Percentiles rank a stretch among this genome's conserved stretches.
phyloP scores from a whole-genome alignment of 495 filamentous ascomycete species.

The Amniculicola lignicola region DNA sequence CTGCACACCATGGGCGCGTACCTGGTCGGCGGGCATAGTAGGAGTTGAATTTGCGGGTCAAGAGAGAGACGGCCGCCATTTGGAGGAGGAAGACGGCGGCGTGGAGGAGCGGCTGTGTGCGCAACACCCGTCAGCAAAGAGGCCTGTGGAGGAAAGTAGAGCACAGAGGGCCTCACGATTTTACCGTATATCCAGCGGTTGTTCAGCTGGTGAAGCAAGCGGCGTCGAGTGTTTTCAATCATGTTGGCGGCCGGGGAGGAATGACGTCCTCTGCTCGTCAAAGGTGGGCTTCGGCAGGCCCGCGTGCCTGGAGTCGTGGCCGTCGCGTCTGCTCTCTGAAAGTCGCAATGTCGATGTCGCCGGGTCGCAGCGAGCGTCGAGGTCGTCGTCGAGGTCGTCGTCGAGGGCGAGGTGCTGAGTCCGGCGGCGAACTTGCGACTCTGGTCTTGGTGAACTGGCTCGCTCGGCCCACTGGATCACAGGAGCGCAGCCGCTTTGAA shows the following conservation, averaged over 20 bases:
- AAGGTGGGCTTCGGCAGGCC: too few relatives aligned
- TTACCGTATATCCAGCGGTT: conserved; percentile 44
- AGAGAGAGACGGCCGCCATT: conserved; percentile 76
- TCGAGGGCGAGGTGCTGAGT: too few relatives aligned
- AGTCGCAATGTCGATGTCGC: too few relatives aligned
- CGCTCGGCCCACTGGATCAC: too few relatives aligned
- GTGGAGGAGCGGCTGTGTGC: conserved; percentile 77
- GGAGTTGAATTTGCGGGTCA: conserved; percentile 82
- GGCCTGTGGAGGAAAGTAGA: background rate
- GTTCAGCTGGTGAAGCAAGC: conserved; percentile 42
- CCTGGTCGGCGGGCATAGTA: conserved; percentile 86
- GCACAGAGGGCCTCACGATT: conserved; percentile 33
- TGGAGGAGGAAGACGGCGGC: conserved; percentile 80
- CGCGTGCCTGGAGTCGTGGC: too few relatives aligned
- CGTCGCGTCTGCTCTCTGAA: too few relatives aligned
- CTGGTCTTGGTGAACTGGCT: too few relatives aligned
- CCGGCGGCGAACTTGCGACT: too few relatives aligned
- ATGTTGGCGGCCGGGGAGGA: conserved; percentile 10
- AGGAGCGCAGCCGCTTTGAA: too few relatives aligned
- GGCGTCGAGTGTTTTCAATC: conserved; percentile 36
- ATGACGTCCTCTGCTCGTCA: conserved; percentile 22
- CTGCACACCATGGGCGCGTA: conserved; percentile 41
- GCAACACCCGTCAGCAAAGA: background rate
- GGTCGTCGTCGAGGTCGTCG: too few relatives aligned
- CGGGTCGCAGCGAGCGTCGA: too few relatives aligned